Conservation (phyloP, 495 filamentous ascomycete species). For the Hamigera avellanea region DNA sequence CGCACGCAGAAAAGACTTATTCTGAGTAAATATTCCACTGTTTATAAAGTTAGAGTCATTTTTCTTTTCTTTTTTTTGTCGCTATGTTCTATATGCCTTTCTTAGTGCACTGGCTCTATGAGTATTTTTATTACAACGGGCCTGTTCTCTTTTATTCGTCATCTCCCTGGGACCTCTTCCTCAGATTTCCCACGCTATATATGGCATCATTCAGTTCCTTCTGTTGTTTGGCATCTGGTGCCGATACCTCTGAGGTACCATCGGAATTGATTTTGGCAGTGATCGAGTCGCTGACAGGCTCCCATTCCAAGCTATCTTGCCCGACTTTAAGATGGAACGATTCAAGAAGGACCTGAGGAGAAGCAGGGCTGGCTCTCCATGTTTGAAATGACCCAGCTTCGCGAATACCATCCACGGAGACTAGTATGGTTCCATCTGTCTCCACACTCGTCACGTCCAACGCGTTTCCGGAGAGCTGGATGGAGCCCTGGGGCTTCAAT, state of each 20-base stretch:
- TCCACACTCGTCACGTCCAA: slow-evolving; percentile 39
- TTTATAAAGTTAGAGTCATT: no score
- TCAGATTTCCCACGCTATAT: slow-evolving; percentile 60
- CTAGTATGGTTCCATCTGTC: slow-evolving; percentile 30
- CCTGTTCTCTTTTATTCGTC: slow-evolving; percentile 8
- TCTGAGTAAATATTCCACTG: no score
- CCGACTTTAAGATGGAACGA: slow-evolving; percentile 11
- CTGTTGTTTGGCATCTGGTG: slow-evolving; percentile 18
- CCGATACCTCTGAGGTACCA: slow-evolving; percentile 21
- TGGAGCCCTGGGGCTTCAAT: slow-evolving; percentile 33
- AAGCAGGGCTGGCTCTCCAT: slow-evolving; percentile 14
- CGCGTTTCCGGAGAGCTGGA: slow-evolving; percentile 46
- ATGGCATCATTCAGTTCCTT: slow-evolving; percentile 38
- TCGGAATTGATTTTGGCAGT: slow-evolving; percentile 17
- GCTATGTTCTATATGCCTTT: no score
- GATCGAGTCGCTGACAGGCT: slow-evolving; percentile 11
- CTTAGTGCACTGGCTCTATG: no score
- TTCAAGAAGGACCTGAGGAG: slow-evolving; percentile 17
- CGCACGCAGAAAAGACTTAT: no score
- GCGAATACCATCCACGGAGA: slow-evolving; percentile 44
- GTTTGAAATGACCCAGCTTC: slow-evolving; percentile 27
- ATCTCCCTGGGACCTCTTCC: slow-evolving; percentile 45
- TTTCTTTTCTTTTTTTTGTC: no score
- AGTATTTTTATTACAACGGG: neutral
- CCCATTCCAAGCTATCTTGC: slow-evolving; percentile 11